Conservation (phyloP, 2,329 filamentous ascomycete species). For the Botrytis fragariae region DNA sequence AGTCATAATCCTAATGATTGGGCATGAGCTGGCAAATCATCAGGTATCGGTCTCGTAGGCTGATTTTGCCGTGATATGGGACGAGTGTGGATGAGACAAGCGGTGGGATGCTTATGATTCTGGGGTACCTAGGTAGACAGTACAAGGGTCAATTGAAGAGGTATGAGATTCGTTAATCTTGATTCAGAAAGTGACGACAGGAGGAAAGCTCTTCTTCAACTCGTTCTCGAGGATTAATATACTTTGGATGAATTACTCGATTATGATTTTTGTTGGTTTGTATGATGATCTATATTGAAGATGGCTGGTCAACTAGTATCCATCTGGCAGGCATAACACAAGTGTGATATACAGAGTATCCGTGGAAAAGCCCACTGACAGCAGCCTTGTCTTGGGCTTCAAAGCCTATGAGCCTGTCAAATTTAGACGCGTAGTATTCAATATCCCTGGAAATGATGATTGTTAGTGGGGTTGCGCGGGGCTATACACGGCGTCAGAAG, state of each 20-base stretch:
- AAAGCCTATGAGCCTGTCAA: constrained; percentile 8
- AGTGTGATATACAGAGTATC: neutral
- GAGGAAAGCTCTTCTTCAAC: neutral
- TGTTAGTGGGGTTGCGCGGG: constrained; percentile 16
- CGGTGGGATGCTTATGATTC: neutral
- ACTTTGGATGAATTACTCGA: neutral
- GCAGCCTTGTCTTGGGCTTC: neutral
- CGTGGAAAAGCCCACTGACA: neutral
- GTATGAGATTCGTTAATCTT: neutral
- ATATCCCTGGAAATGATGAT: constrained; percentile 13
- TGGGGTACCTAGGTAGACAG: neutral
- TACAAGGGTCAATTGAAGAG: neutral
- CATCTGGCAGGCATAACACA: neutral
- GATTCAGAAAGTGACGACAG: neutral
- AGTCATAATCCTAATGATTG: constrained; percentile 15
- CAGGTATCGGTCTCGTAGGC: constrained; percentile 10
- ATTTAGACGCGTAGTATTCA: constrained; percentile 13
- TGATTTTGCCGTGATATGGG: constrained; percentile 18
- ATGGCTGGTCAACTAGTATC: constrained; percentile 1
- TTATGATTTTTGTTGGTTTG: neutral
- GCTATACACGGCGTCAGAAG: constrained; percentile 6
- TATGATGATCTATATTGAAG: neutral
- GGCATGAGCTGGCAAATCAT: constrained; percentile 20
- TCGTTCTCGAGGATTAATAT: constrained; percentile 1
- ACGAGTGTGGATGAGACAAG: neutral